Conservation (phyloP, 208 protist genomes). For the Trypanosomatidae sp. region DNA sequence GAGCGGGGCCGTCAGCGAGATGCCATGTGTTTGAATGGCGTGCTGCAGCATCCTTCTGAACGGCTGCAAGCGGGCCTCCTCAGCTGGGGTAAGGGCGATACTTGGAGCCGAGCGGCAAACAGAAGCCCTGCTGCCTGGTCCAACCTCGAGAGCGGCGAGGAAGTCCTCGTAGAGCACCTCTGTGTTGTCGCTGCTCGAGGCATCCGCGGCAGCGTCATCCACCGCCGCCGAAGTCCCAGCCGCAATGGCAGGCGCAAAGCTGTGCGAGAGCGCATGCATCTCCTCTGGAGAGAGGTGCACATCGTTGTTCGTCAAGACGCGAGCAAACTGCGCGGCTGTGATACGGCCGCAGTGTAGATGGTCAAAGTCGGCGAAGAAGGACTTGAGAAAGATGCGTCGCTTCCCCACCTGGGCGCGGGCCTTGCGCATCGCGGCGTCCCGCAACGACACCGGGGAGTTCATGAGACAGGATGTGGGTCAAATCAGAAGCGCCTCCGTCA, state of each 20-base stretch:
- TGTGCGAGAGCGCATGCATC: conserved; percentile 26
- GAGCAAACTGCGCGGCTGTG: conserved; percentile 73
- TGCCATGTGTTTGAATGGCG: conserved; percentile 41
- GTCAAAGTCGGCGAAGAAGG: conserved; percentile 89
- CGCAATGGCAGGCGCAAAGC: conserved; percentile 28
- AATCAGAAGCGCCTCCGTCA: not conserved
- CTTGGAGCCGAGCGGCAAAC: conserved; percentile 15
- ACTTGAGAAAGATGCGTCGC: conserved; percentile 73
- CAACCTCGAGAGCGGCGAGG: conserved; percentile 39
- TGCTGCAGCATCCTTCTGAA: conserved; percentile 47
- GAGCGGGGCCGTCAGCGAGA: conserved; percentile 59
- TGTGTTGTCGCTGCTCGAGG: not conserved
- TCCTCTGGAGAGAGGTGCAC: conserved; percentile 58
- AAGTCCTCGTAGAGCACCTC: conserved; percentile 59
- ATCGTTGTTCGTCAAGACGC: conserved; percentile 55
- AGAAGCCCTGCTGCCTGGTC: conserved; percentile 20
- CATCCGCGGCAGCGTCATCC: conserved; percentile 1
- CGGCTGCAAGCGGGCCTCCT: conserved; percentile 38
- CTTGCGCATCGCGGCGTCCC: conserved; percentile 38
- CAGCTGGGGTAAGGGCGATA: conserved; percentile 38
- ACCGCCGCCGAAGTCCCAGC: conserved; percentile 4
- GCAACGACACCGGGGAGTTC: not conserved
- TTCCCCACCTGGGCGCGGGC: conserved; percentile 51
- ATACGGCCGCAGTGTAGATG: conserved; percentile 70
- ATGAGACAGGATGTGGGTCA: conserved; percentile 2